These are phyloP conservation scores for Colletotrichum melonis DNA, from an alignment of 2,329 filamentous ascomycete genomes.

Conservation along the genomic window DNA sequence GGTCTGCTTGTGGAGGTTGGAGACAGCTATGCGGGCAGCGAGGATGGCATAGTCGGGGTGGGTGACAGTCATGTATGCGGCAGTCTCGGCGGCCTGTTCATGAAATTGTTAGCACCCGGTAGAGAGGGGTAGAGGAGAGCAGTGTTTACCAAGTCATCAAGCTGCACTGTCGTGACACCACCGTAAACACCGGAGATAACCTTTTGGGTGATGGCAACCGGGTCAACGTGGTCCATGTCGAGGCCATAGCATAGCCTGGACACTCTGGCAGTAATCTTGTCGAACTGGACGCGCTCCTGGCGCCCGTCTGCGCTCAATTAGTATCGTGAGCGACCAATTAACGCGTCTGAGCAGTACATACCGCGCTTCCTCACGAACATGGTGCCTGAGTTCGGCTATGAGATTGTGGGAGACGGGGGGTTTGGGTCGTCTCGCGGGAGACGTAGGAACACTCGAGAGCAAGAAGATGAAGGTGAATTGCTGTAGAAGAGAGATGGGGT, in stretches of 20 bases:
- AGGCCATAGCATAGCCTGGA: constrained; percentile 98
- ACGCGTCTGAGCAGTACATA: constrained; percentile 49
- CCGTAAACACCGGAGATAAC: constrained; percentile 99
- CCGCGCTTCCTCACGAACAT: constrained; percentile 75
- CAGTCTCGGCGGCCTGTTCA: constrained; percentile 91
- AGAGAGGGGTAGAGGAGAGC: not conserved
- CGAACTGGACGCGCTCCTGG: constrained; percentile 99
- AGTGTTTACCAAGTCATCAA: constrained; percentile 89
- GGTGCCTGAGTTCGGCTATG: constrained; percentile 41
- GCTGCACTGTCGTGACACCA: constrained; percentile 94
- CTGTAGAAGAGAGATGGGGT: constrained; percentile 12
- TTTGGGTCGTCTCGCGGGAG: not conserved
- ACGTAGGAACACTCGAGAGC: not conserved
- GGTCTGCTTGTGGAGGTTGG: constrained; percentile 99
- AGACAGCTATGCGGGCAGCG: constrained; percentile 97
- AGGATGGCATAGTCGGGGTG: constrained; percentile 99
- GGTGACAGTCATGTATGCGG: constrained; percentile 99
- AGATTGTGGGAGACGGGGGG: not conserved
- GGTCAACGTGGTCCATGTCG: constrained; percentile 93
- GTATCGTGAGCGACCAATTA: not conserved
- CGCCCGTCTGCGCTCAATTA: constrained; percentile 79
- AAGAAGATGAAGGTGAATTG: not conserved
- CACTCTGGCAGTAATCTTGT: constrained; percentile 99
- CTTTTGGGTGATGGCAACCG: constrained; percentile 98
- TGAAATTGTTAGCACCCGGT: constrained; percentile 35